phyloP scores from a whole-genome alignment of 2,329 filamentous ascomycete species.

The Coniella lustricola region DNA sequence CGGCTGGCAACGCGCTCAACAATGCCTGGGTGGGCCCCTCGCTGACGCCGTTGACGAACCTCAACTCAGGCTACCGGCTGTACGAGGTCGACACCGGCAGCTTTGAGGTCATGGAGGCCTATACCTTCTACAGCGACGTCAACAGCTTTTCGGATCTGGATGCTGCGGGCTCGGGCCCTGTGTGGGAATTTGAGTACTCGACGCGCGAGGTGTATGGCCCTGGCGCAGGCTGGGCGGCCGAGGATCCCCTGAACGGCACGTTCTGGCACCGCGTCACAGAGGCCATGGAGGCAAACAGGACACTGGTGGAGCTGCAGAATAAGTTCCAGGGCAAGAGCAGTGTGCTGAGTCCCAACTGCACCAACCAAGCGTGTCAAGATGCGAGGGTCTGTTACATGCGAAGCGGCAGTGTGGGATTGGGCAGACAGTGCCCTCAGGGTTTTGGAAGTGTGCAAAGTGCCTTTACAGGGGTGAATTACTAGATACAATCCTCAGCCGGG shows the following conservation, averaged over 20 bases:
- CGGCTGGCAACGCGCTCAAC: constrained; percentile 29
- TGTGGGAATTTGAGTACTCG: constrained; percentile 36
- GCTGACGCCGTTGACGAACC: constrained; percentile 40
- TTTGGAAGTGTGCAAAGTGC: constrained; percentile 33
- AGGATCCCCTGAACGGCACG: constrained; percentile 48
- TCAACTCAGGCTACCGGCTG: constrained; percentile 36
- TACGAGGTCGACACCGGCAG: constrained; percentile 38
- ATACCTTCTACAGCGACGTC: constrained; percentile 35
- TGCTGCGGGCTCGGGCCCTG: constrained; percentile 23
- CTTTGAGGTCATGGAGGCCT: constrained; percentile 35
- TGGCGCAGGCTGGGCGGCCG: constrained; percentile 32
- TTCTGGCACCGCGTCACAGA: constrained; percentile 54
- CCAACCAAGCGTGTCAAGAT: constrained; percentile 39
- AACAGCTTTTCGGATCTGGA: constrained; percentile 32
- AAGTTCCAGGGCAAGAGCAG: constrained; percentile 45
- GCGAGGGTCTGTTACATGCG: constrained; percentile 55
- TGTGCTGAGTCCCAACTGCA: constrained; percentile 43
- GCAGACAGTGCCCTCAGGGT: constrained; percentile 44
- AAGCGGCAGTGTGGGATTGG: constrained; percentile 45
- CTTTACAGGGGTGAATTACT: constrained; percentile 29
- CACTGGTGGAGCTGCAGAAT: constrained; percentile 43
- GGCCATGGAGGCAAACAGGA: constrained; percentile 44
- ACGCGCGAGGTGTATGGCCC: constrained; percentile 34
- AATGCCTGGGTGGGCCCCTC: constrained; percentile 36
- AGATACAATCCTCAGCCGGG: not conserved